phyloP scores from a whole-genome alignment of 305 asterid genomes.

The Striga hermonthica region DNA sequence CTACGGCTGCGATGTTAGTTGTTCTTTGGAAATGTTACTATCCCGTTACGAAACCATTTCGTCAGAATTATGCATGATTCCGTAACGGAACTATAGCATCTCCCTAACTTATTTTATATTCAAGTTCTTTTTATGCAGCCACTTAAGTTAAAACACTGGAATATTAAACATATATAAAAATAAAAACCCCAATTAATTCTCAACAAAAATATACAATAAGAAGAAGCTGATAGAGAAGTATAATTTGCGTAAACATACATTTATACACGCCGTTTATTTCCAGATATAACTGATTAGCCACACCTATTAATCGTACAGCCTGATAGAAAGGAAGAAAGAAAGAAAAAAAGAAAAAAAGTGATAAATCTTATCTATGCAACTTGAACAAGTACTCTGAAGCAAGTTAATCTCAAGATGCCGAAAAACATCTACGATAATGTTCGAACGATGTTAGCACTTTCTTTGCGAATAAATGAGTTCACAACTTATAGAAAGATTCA shows the following conservation, averaged over 20 bases:
- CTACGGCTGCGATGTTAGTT: too few species aligned
- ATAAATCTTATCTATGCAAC: conserved; percentile 10
- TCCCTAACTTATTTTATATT: too few species aligned
- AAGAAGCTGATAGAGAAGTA: too few species aligned
- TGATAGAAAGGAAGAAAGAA: conserved; percentile 6
- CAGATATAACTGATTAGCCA: not conserved
- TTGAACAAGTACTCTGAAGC: conserved; percentile 28
- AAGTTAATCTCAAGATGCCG: conserved; percentile 31
- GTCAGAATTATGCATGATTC: too few species aligned
- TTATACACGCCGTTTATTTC: not conserved
- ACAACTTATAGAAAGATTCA: conserved; percentile 29
- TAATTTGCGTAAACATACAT: too few species aligned
- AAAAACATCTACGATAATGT: conserved; percentile 24
- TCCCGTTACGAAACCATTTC: too few species aligned
- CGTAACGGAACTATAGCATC: too few species aligned
- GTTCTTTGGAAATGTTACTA: not conserved
- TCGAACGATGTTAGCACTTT: conserved; percentile 4
- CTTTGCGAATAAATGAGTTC: not conserved
- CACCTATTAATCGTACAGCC: not conserved
- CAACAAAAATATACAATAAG: too few species aligned
- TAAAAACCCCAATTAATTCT: too few species aligned
- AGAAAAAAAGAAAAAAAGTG: conserved; percentile 4
- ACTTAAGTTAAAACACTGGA: too few species aligned
- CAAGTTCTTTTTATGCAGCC: too few species aligned
- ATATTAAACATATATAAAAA: too few species aligned